Percentiles rank a stretch among this genome's conserved stretches.
These are phyloP conservation scores for Fusarium phyllophilum DNA, from an alignment of 2,329 filamentous ascomycete genomes.

Conservation along the genomic window DNA sequence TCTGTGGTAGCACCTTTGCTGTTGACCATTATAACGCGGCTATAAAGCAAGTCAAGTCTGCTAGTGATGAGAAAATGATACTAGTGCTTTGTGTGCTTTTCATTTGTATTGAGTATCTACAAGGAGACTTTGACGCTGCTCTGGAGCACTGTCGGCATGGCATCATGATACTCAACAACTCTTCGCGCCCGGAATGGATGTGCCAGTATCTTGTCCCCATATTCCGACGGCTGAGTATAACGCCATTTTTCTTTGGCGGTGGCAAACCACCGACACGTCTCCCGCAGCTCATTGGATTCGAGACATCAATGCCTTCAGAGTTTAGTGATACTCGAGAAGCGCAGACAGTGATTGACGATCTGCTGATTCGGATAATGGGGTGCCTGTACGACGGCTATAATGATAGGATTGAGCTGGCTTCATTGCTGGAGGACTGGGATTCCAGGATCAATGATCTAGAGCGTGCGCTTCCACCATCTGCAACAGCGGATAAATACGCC, in stretches of 20 bases:
- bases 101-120: conserved; percentile 24
- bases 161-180: neutral
- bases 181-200: neutral
- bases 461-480: neutral
- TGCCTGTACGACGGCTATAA: neutral
- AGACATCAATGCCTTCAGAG: neutral
- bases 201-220: conserved; percentile 11
- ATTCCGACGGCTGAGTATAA: conserved; percentile 18
- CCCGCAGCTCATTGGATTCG: neutral
- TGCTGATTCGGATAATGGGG: neutral
- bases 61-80: conserved; percentile 2
- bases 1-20: conserved; percentile 13
- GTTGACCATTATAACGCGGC: conserved; percentile 21
- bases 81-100: conserved; percentile 26
- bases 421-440: neutral
- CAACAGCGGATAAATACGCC: neutral
- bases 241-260: conserved; percentile 10
- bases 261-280: neutral
- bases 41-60: conserved; percentile 8
- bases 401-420: neutral
- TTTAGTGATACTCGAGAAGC: neutral
- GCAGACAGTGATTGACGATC: neutral
- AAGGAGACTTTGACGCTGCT: conserved; percentile 11
- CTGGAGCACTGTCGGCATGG: conserved; percentile 17
- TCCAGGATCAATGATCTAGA: neutral